phyloP scores from a whole-genome alignment of 768 basidiomycete species.

The Strobilomyces echinocephalus region DNA sequence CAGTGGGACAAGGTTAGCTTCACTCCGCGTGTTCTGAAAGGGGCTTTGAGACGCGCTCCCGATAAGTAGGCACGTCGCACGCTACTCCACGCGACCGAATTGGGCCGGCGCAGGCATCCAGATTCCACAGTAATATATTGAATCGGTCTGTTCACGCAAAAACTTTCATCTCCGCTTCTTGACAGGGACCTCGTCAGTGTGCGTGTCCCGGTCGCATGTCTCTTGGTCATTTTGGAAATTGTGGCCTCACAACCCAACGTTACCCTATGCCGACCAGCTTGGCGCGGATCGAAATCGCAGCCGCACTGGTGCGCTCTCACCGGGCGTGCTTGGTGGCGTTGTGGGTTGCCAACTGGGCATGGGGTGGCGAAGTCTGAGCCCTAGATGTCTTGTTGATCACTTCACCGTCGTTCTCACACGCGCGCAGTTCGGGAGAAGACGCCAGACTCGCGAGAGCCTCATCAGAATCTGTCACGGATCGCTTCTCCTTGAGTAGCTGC shows the following conservation, averaged over 20 bases:
- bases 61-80: constrained; percentile 15
- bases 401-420: constrained; percentile 23
- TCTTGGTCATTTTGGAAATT: constrained; percentile 23
- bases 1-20: constrained; percentile 34
- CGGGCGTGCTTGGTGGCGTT: constrained; percentile 21
- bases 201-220: constrained; percentile 1
- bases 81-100: constrained; percentile 12
- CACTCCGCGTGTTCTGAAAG: constrained; percentile 12
- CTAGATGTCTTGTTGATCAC: constrained; percentile 15
- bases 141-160: constrained; percentile 10
- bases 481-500: constrained; percentile 24
- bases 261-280: constrained; percentile 5
- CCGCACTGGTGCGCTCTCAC: constrained; percentile 9
- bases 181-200: constrained; percentile 9
- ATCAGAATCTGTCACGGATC: constrained; percentile 18
- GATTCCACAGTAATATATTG: constrained; percentile 7
- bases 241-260: constrained; percentile 2
- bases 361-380: constrained; percentile 16
- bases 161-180: constrained; percentile 25
- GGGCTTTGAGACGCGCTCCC: constrained; percentile 12
- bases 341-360: constrained; percentile 10
- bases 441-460: constrained; percentile 2
- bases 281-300: constrained; percentile 19
- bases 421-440: constrained; percentile 10
- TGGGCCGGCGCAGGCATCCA: constrained; percentile 17